A percentile compares a stretch with the other conserved stretches of the same genome.
phyloP scores from a whole-genome alignment of 768 basidiomycete genomes.

The Mycena rosella region DNA sequence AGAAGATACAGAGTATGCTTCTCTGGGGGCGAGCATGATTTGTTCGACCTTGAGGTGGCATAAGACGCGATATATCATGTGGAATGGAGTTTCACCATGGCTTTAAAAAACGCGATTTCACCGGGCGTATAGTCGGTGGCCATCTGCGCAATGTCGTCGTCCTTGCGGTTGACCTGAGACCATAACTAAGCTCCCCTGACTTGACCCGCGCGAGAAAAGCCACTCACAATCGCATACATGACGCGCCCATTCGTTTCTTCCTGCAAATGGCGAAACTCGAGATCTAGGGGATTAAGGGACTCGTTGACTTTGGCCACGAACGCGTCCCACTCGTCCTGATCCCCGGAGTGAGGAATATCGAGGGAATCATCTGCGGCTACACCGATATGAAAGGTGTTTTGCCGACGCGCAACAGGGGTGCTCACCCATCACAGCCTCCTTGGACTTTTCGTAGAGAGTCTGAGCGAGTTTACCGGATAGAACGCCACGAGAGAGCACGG shows the following conservation, averaged over 20 bases:
- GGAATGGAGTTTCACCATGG: constrained; percentile 66
- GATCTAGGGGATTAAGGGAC: constrained; percentile 74
- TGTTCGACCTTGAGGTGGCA: constrained; percentile 76
- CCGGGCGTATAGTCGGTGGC: constrained; percentile 85
- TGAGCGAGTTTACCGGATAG: constrained; percentile 76
- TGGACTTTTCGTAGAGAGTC: constrained; percentile 75
- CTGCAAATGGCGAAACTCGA: constrained; percentile 74
- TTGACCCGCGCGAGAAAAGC: neutral
- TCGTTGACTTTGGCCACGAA: constrained; percentile 74
- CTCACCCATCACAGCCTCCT: constrained; percentile 76
- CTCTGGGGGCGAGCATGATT: constrained; percentile 84
- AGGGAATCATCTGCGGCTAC: constrained; percentile 68
- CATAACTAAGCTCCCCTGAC: neutral
- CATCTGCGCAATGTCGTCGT: constrained; percentile 85
- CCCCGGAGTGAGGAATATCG: constrained; percentile 56
- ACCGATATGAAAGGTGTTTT: constrained; percentile 19
- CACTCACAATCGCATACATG: constrained; percentile 77
- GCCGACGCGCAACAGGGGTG: constrained; percentile 14
- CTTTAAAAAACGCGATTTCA: constrained; percentile 90
- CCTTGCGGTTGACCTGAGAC: constrained; percentile 81
- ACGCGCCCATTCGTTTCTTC: constrained; percentile 76
- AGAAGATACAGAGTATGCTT: constrained; percentile 83
- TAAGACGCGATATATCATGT: constrained; percentile 4
- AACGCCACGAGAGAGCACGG: constrained; percentile 77
- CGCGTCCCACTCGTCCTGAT: constrained; percentile 65